Base-by-base conservation (phyloP, 2,329 filamentous ascomycete genomes). In the Alternaria ventricosa region DNA sequence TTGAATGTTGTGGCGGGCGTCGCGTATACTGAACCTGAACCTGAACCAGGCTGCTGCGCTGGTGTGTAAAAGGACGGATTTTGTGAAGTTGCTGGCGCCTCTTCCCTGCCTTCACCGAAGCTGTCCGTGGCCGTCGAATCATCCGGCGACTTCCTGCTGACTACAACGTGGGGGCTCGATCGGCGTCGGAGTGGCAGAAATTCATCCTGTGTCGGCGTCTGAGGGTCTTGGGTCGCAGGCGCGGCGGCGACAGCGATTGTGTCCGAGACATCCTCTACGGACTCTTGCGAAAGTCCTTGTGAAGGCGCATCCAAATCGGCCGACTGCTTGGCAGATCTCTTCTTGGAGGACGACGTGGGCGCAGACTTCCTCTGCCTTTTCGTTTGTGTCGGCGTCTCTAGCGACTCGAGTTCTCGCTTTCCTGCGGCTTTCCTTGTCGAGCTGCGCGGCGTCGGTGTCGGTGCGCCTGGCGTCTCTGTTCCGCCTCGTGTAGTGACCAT, bases 401-500 rank as follows among this genome's bases (percentile, higher is more conserved):
- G 65, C 2, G 66, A 65, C 5, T 78, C 76, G 47, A 78, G 55
- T 51, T 72, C 71, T 50, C 78, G 59, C 66, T 79, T 79, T 43
- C 69, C 71, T 22, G 61, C 51, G 25, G 61, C 64, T 57, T 71
- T 75, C 50, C 64, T 72, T 27, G 61, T 61, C 33, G 76, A 73
- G 57, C 72, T 75, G 44, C 63, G 67, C 54, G 71, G 74, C 33
- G 75, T 77, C 18, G 60, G 60, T 44, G 56, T 60, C 33, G 60
- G 56, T 10, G 66, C 71, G 41, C 72, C 70, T 9, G 71, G 71
- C 25, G 72, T 74, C 55, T 71, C 71, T 43, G 72, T 74, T 12
- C 75, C 78, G 63, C 74, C 70, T 60, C 77, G 73, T 27, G 76
- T 79, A 6, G 75, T 77, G 55, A 80, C 78, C 78, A 80, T 80